These are phyloP conservation scores for Tolypocladium tundrense DNA, from an alignment of 2,329 filamentous ascomycete genomes.

Conservation along the genomic window DNA sequence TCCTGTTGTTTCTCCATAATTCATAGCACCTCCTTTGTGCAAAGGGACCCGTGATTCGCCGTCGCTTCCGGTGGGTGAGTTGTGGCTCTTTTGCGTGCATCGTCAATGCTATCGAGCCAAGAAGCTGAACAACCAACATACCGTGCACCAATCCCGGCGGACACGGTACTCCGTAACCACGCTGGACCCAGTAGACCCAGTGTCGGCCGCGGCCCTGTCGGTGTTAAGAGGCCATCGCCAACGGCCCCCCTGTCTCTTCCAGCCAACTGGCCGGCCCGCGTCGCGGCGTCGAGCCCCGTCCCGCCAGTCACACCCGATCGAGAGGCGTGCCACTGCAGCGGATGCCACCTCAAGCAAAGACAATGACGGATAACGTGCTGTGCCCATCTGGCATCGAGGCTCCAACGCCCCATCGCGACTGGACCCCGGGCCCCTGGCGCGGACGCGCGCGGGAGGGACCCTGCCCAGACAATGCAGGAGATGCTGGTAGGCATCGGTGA, in stretches of 20 bases:
- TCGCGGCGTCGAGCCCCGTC: neutral
- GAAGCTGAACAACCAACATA: neutral
- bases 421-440: neutral
- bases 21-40: neutral
- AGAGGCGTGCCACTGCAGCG: neutral
- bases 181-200: neutral
- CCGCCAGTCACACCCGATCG: neutral
- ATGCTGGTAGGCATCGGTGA: neutral
- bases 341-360: neutral
- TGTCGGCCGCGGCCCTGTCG: neutral
- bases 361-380: neutral
- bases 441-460: neutral
- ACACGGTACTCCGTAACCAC: neutral
- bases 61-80: neutral
- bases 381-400: neutral
- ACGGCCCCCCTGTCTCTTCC: neutral
- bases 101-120: neutral
- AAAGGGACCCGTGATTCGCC: neutral
- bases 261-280: neutral
- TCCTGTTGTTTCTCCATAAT: neutral
- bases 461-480: neutral
- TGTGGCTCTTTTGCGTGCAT: neutral
- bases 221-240: neutral
- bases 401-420: neutral
- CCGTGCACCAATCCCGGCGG: neutral